These are phyloP conservation scores for Claviceps capensis DNA, from an alignment of 2,329 filamentous ascomycete species.

Conservation along the genomic window DNA sequence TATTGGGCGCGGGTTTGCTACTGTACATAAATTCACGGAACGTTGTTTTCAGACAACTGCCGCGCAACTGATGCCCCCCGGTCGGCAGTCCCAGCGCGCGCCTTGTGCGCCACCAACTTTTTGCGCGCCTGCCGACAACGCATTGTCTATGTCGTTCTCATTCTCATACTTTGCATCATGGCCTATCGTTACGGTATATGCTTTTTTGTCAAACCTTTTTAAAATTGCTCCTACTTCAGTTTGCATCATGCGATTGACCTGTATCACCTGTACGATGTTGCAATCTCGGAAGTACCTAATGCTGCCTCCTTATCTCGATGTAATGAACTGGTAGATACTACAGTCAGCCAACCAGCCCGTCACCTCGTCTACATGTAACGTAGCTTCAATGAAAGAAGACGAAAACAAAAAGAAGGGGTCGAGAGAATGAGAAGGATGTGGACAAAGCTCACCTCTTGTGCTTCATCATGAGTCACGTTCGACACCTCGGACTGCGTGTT, in stretches of 20 bases:
- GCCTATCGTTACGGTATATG: too few species aligned
- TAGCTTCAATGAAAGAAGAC: background rate
- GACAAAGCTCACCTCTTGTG: slow-evolving; percentile 37
- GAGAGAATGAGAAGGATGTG: background rate
- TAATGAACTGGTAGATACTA: slow-evolving; percentile 20
- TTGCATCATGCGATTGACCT: background rate
- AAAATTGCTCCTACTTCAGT: too few species aligned
- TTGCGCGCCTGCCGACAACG: too few species aligned
- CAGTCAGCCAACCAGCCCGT: slow-evolving; percentile 11
- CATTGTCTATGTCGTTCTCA: too few species aligned
- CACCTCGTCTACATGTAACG: background rate
- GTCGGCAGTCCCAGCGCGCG: too few species aligned
- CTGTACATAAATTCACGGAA: too few species aligned
- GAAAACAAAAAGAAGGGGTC: background rate
- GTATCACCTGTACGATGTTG: background rate
- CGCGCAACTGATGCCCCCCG: background rate
- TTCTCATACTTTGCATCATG: too few species aligned
- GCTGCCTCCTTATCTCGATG: slow-evolving; percentile 15
- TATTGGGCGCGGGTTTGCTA: too few species aligned
- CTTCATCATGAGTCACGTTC: slow-evolving; percentile 55
- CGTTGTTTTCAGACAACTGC: background rate
- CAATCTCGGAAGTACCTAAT: background rate
- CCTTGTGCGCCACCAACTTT: too few species aligned
- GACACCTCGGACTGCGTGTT: slow-evolving; percentile 47
- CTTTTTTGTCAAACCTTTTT: too few species aligned